phyloP scores from a whole-genome alignment of 345 rosid species.

The Brassica carinata region DNA sequence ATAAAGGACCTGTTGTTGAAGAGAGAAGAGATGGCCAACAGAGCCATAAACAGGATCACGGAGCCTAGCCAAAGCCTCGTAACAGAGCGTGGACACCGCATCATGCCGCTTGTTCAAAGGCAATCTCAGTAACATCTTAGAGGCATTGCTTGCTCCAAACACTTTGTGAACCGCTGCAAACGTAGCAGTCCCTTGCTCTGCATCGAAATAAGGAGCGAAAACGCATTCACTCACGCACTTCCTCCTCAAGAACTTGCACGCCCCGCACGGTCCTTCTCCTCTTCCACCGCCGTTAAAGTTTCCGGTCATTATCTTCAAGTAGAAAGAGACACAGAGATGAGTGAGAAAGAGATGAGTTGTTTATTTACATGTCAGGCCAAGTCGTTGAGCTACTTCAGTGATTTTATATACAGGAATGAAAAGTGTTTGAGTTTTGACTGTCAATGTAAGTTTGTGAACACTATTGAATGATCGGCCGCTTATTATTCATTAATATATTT shows the following conservation, averaged over 20 bases:
- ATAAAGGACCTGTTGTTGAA: slow-evolving; percentile 74
- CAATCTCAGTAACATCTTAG: slow-evolving; percentile 67
- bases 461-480: slow-evolving; percentile 34
- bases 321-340: neutral
- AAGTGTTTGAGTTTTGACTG: slow-evolving; percentile 38
- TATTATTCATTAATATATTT: slow-evolving; percentile 3
- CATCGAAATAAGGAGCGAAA: slow-evolving; percentile 84
- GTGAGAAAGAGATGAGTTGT: neutral
- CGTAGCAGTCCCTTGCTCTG: slow-evolving; percentile 77
- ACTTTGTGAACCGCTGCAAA: slow-evolving; percentile 94
- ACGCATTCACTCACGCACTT: slow-evolving; percentile 81
- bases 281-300: slow-evolving; percentile 43
- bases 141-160: slow-evolving; percentile 89
- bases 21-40: slow-evolving; percentile 70
- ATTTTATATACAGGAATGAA: slow-evolving; percentile 27
- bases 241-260: slow-evolving; percentile 84
- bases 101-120: slow-evolving; percentile 72
- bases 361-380: slow-evolving; percentile 5
- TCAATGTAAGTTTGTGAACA: slow-evolving; percentile 24
- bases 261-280: slow-evolving; percentile 82
- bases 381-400: slow-evolving; percentile 7
- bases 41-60: slow-evolving; percentile 89
- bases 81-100: slow-evolving; percentile 74
- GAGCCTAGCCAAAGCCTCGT: slow-evolving; percentile 81
- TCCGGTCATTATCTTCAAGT: slow-evolving; percentile 40